Evolutionary conservation across 108 stramenopile species (phyloP).

Genomic region (Cylindrotheca fusiformis): DNA sequence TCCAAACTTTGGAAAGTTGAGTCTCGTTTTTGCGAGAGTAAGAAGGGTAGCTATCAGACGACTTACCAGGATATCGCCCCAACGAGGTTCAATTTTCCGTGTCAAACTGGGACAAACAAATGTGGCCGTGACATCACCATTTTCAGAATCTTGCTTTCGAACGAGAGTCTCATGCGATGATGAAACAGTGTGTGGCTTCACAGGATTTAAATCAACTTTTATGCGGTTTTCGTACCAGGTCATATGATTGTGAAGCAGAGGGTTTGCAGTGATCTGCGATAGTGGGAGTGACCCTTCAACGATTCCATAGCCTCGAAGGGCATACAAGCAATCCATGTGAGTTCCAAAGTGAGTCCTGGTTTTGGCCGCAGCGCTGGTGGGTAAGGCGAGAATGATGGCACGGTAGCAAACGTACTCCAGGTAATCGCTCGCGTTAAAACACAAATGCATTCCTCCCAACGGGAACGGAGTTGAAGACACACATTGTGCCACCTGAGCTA

Average conservation of each 20-base stretch:
- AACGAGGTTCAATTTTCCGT: background rate
- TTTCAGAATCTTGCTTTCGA: background rate
- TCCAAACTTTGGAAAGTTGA: too few species aligned
- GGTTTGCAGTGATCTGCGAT: background rate
- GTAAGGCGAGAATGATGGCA: background rate
- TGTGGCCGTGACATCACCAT: background rate
- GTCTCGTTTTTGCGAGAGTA: too few species aligned
- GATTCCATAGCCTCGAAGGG: conserved; percentile 5
- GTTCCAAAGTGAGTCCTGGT: background rate
- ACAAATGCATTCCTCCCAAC: background rate
- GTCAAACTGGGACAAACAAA: background rate
- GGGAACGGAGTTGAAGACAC: background rate
- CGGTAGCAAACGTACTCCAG: conserved; percentile 1
- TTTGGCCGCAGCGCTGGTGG: background rate
- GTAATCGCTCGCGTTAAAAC: too few species aligned
- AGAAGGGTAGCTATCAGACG: too few species aligned
- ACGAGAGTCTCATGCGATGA: background rate
- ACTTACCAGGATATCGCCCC: background rate
- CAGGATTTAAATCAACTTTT: background rate
- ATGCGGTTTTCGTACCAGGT: background rate
- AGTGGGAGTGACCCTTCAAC: background rate
- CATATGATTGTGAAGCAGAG: background rate
- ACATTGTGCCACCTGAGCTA: background rate
- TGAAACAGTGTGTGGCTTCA: too few species aligned
- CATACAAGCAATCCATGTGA: background rate